phyloP scores from a whole-genome alignment of 1,284 basidiomycete species.

The Ustilago curta region DNA sequence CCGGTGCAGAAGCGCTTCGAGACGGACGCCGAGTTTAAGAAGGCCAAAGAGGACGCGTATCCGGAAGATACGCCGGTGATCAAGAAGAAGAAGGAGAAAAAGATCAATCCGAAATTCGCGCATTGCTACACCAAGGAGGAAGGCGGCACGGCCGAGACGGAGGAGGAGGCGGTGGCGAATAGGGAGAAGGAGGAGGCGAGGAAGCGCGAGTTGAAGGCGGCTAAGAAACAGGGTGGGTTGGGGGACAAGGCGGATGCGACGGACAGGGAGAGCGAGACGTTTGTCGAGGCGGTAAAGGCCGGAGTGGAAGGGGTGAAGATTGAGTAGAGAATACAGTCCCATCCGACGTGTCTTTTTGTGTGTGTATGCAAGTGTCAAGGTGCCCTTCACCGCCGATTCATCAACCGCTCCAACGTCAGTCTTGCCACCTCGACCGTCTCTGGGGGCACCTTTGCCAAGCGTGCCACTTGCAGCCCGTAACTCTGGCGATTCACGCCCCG shows the following conservation, averaged over 20 bases:
- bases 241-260: slow-evolving; percentile 17
- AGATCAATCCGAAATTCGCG: slow-evolving; percentile 59
- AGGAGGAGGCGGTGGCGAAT: slow-evolving; percentile 52
- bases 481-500: slow-evolving; percentile 90
- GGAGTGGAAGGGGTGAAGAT: slow-evolving; percentile 29
- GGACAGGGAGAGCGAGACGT: slow-evolving; percentile 34
- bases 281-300: slow-evolving; percentile 37
- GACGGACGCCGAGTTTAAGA: slow-evolving; percentile 83
- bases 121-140: slow-evolving; percentile 54
- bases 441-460: slow-evolving; percentile 84
- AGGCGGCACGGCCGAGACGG: slow-evolving; percentile 56
- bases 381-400: background rate
- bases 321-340: slow-evolving; percentile 12
- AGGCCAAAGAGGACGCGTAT: slow-evolving; percentile 83
- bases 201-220: slow-evolving; percentile 25
- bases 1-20: slow-evolving; percentile 85
- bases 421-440: slow-evolving; percentile 16
- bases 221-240: slow-evolving; percentile 22
- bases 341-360: no score
- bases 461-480: slow-evolving; percentile 91
- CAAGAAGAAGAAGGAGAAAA: slow-evolving; percentile 64
- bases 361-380: background rate
- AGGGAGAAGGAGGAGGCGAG: slow-evolving; percentile 37
- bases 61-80: slow-evolving; percentile 71
- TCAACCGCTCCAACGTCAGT: slow-evolving; percentile 8